Conservation (phyloP, 148 eudicot genomes). For the Linanthus parryae region DNA sequence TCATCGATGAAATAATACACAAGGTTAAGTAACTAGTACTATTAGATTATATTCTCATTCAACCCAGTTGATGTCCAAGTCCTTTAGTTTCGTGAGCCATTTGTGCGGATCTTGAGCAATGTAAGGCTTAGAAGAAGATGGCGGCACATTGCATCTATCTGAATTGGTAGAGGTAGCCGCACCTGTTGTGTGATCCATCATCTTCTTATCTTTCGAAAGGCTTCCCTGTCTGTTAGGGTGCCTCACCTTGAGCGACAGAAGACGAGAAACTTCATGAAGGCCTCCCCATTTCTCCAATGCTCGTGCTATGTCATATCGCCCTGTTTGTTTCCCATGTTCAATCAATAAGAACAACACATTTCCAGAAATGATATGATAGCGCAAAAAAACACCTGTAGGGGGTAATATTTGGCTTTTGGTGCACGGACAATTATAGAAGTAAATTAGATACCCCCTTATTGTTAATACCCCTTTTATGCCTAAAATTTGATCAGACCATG, state of each 20-base stretch:
- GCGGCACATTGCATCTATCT: conserved; percentile 29
- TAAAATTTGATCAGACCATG: too few species aligned
- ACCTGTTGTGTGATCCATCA: too few species aligned
- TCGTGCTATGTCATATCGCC: conserved; percentile 94
- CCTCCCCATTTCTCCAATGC: conserved; percentile 99
- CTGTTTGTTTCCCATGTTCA: too few species aligned
- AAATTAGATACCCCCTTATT: too few species aligned
- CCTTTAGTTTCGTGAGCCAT: conserved; percentile 74
- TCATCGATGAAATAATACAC: too few species aligned
- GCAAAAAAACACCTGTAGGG: too few species aligned
- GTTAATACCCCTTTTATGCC: too few species aligned
- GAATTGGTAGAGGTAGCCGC: conserved; percentile 13
- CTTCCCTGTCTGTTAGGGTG: conserved; percentile 69
- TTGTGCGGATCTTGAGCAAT: conserved; percentile 57
- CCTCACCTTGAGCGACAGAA: conserved; percentile 70
- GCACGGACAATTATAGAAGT: too few species aligned
- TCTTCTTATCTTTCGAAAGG: conserved; percentile 37
- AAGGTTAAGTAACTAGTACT: too few species aligned
- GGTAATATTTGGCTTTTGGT: too few species aligned
- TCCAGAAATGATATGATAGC: too few species aligned
- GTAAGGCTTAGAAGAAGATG: conserved; percentile 29
- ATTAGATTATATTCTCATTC: conserved; percentile 34
- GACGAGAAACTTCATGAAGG: conserved; percentile 94
- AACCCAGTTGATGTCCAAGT: conserved; percentile 69
- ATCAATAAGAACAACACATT: too few species aligned